Conservation (phyloP, 768 basidiomycete genomes). For the Symmetrospora coprosmae region DNA sequence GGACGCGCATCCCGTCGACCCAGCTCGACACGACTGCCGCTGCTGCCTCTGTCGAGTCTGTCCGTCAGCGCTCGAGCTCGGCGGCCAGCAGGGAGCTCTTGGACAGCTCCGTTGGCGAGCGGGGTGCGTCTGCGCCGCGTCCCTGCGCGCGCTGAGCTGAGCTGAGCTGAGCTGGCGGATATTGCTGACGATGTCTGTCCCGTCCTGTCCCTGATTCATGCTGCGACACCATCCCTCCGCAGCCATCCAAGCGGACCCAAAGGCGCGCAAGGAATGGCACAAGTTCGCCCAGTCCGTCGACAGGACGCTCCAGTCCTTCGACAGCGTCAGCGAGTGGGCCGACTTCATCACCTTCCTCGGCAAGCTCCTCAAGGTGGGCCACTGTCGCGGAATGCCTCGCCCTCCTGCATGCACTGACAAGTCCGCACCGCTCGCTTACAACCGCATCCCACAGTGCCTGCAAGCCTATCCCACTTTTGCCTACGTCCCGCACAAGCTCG, state of each 20-base stretch:
- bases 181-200: too few species aligned
- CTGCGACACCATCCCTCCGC: too few species aligned
- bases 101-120: conserved; percentile 8
- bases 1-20: not conserved
- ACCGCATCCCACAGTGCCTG: conserved; percentile 49
- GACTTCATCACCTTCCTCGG: conserved; percentile 89
- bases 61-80: conserved; percentile 5
- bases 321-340: conserved; percentile 96
- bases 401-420: too few species aligned
- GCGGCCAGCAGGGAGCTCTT: not conserved
- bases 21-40: not conserved
- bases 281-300: conserved; percentile 74
- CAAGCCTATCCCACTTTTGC: conserved; percentile 88
- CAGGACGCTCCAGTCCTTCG: conserved; percentile 78
- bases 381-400: too few species aligned
- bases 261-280: conserved; percentile 57
- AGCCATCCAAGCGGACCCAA: conserved; percentile 48
- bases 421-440: not conserved
- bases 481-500: conserved; percentile 85
- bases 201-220: too few species aligned
- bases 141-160: not conserved
- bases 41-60: not conserved
- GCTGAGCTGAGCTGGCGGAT: too few species aligned
- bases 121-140: not conserved
- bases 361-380: conserved; percentile 32